A percentile compares a stretch with the other conserved stretches of the same genome.
These are phyloP conservation scores for Paralagenidium karlingii DNA, from an alignment of 352 stramenopile genomes.

Conservation along the genomic window DNA sequence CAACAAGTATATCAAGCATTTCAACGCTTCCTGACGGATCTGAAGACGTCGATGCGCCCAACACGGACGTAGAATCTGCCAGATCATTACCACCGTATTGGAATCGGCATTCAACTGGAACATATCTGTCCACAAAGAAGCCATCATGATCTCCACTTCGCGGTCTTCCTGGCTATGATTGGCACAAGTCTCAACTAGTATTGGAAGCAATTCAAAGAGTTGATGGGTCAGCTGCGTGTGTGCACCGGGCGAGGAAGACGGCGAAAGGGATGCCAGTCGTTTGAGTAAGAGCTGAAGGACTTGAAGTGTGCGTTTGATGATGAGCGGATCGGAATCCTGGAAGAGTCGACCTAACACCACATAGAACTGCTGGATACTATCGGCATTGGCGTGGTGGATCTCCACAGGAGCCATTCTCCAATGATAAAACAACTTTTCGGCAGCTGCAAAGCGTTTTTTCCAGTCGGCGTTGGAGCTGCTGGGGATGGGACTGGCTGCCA, in stretches of 20 bases:
- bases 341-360: constrained; percentile 31
- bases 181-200: constrained; percentile 36
- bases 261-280: too few relatives aligned
- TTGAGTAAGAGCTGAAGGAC: too few relatives aligned
- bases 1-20: constrained; percentile 41
- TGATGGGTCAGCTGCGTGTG: too few relatives aligned
- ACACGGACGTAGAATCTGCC: constrained; percentile 6
- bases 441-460: constrained; percentile 44
- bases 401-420: constrained; percentile 9
- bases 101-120: constrained; percentile 17
- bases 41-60: constrained; percentile 29
- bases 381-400: constrained; percentile 5
- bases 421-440: constrained; percentile 34
- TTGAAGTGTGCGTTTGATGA: constrained; percentile 54
- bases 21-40: constrained; percentile 44
- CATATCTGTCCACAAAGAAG: constrained; percentile 15
- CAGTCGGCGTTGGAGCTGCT: constrained; percentile 62
- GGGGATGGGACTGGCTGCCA: constrained; percentile 14
- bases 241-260: too few relatives aligned
- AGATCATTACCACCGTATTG: constrained; percentile 5
- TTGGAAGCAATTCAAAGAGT: constrained; percentile 25
- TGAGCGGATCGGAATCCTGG: constrained; percentile 49
- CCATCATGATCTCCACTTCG: constrained; percentile 24
- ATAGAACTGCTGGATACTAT: constrained; percentile 21
- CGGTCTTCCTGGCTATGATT: constrained; percentile 44